Percentiles rank a stretch among this genome's conserved stretches.
phyloP scores from a whole-genome alignment of 164 flowering plant genomes.

The Dillenia turbinata region DNA sequence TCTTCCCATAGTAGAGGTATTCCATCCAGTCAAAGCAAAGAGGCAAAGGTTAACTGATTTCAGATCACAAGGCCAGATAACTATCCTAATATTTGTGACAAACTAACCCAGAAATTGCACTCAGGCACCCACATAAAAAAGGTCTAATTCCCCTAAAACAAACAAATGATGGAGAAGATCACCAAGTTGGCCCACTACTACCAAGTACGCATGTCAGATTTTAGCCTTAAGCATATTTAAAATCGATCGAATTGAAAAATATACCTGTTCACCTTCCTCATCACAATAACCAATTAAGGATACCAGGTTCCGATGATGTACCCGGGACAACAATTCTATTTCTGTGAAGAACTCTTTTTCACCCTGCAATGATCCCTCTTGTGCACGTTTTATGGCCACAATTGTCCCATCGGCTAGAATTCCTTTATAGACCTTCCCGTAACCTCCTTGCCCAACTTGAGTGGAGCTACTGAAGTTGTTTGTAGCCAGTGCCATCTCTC shows the following conservation, averaged over 20 bases:
- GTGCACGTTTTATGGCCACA: conserved; percentile 73
- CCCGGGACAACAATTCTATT: conserved; percentile 55
- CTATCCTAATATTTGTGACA: too few relatives aligned
- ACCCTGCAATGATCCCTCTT: conserved; percentile 69
- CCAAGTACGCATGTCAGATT: too few relatives aligned
- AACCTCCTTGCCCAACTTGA: conserved; percentile 70
- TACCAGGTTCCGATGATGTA: conserved; percentile 71
- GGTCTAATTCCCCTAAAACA: too few relatives aligned
- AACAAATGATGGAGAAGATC: too few relatives aligned
- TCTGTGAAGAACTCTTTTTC: conserved; percentile 69
- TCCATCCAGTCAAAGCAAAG: too few relatives aligned
- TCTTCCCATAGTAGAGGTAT: too few relatives aligned
- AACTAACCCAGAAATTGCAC: too few relatives aligned
- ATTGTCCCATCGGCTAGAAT: conserved; percentile 46
- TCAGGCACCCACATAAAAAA: too few relatives aligned
- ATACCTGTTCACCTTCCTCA: conserved; percentile 78
- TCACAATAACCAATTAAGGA: conserved; percentile 68
- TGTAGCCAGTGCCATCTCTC: conserved; percentile 53
- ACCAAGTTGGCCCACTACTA: too few relatives aligned
- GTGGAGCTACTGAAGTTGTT: conserved; percentile 39
- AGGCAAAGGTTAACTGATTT: too few relatives aligned
- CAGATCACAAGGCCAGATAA: too few relatives aligned
- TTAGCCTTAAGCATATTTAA: too few relatives aligned
- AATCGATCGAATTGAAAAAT: background rate
- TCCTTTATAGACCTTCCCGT: conserved; percentile 73